Conservation (phyloP, 163 green algal species). For the Prototheca cutis region DNA sequence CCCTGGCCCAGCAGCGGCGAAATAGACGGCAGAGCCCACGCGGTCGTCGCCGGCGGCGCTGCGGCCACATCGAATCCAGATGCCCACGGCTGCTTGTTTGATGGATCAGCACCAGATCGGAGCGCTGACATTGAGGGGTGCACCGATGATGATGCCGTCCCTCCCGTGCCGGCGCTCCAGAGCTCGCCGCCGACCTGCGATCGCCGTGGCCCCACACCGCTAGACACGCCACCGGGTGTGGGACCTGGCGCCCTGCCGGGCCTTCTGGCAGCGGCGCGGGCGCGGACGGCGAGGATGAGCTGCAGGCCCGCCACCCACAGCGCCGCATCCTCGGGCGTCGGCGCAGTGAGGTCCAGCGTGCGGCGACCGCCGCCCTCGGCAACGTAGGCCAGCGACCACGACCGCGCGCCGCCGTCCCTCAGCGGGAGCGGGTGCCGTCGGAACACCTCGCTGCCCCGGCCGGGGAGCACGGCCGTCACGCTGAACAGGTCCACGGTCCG, state of each 20-base stretch:
- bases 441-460: conserved; percentile 70
- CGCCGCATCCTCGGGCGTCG: not conserved
- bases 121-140: no score
- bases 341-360: conserved; percentile 55
- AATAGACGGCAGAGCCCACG: no score
- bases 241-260: no score
- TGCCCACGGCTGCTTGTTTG: no score
- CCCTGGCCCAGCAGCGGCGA: no score
- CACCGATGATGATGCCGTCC: no score
- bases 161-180: not conserved
- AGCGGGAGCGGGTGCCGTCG: conserved; percentile 36
- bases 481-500: conserved; percentile 16
- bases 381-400: conserved; percentile 70
- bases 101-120: no score
- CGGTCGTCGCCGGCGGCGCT: no score
- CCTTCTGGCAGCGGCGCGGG: not conserved
- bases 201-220: no score
- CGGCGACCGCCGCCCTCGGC: conserved; percentile 26
- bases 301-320: conserved; percentile 1
- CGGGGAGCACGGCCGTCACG: conserved; percentile 40
- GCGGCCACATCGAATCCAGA: no score
- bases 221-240: no score
- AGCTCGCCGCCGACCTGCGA: not conserved
- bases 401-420: conserved; percentile 34
- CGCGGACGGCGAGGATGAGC: not conserved